Evolutionary conservation across 192 early-diverging fungal species (phyloP).

Genomic region (Dispira parvispora): DNA sequence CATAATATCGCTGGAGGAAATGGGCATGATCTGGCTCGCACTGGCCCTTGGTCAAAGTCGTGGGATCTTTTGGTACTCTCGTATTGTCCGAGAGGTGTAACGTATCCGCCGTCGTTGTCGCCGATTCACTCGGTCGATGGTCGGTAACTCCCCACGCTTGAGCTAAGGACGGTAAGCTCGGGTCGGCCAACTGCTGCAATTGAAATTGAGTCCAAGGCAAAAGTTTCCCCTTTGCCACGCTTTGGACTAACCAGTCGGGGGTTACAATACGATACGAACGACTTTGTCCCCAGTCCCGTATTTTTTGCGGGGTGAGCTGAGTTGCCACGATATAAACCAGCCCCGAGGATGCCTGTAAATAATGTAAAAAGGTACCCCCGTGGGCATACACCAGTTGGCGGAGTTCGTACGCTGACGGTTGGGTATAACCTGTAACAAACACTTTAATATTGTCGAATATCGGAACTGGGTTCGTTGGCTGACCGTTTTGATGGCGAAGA

Average conservation of each 20-base stretch:
- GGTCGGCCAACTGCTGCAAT: constrained; percentile 1
- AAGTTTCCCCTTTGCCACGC: constrained; percentile 31
- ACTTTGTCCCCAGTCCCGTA: constrained; percentile 34
- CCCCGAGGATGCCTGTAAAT: constrained; percentile 33
- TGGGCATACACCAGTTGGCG: constrained; percentile 33
- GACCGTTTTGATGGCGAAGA: neutral
- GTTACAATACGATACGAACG: constrained; percentile 40
- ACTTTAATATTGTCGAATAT: constrained; percentile 13
- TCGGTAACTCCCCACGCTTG: neutral
- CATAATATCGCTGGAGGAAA: constrained; percentile 47
- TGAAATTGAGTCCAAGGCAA: constrained; percentile 51
- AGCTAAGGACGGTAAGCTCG: neutral
- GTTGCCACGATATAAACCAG: constrained; percentile 51
- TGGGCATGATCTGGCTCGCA: constrained; percentile 14
- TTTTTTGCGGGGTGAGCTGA: constrained; percentile 43
- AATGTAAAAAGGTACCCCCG: constrained; percentile 32
- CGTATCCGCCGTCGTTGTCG: neutral
- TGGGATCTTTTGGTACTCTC: neutral
- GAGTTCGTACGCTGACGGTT: constrained; percentile 32
- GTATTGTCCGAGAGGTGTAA: neutral
- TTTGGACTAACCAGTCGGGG: constrained; percentile 66
- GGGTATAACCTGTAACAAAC: constrained; percentile 55
- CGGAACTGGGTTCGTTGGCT: no score
- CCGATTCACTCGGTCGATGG: neutral
- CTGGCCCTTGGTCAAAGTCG: neutral